Conservation (phyloP, 352 stramenopile species). For the Phytophthora gonapodyides region DNA sequence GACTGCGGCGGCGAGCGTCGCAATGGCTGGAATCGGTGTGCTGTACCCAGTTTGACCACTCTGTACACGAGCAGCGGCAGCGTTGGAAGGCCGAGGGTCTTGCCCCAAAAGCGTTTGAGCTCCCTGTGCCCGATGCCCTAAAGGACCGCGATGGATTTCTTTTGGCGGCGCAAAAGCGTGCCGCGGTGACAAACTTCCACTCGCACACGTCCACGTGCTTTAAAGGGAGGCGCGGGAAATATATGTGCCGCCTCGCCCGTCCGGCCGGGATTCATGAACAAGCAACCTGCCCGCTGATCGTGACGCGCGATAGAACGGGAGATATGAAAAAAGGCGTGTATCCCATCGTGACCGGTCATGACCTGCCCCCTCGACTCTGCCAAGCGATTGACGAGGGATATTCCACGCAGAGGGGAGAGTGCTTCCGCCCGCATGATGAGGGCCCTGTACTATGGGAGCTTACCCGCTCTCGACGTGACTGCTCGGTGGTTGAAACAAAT, state of each 20-base stretch:
- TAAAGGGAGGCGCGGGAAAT: too few relatives aligned
- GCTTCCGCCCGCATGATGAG: background rate
- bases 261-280: too few relatives aligned
- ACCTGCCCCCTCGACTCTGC: too few relatives aligned
- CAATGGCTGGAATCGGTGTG: conserved; percentile 5
- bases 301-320: too few relatives aligned
- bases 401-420: background rate
- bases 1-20: background rate
- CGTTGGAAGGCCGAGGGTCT: too few relatives aligned
- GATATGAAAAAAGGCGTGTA: too few relatives aligned
- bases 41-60: too few relatives aligned
- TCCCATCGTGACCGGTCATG: too few relatives aligned
- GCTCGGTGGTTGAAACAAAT: conserved; percentile 11
- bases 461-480: background rate
- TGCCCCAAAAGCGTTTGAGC: background rate
- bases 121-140: background rate
- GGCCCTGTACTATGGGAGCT: conserved; percentile 3
- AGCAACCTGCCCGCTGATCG: too few relatives aligned
- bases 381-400: background rate
- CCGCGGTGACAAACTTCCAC: conserved; percentile 1
- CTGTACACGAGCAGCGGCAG: too few relatives aligned
- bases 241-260: too few relatives aligned
- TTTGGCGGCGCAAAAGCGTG: background rate
- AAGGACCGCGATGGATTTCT: background rate
- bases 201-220: conserved; percentile 6